Evolutionary conservation across 352 stramenopile species (phyloP).

Genomic region (Pythium brassicae): DNA sequence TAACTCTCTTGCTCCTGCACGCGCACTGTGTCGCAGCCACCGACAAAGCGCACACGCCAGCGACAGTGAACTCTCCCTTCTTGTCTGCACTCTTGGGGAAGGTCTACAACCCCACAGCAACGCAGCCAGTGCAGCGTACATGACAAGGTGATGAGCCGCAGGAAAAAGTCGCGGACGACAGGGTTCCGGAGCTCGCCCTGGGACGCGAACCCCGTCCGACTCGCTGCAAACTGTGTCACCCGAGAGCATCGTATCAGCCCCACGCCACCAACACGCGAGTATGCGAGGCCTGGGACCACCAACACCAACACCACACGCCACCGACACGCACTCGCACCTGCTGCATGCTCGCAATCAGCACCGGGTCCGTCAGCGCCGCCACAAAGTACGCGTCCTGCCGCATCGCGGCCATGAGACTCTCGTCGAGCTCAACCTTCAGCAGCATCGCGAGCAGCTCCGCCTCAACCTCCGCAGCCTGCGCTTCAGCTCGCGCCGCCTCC

Average conservation of each 20-base stretch:
- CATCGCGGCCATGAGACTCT: constrained; percentile 54
- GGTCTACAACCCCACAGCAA: not conserved
- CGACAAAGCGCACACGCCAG: not conserved
- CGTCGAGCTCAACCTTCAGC: constrained; percentile 38
- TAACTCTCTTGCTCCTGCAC: constrained; percentile 14
- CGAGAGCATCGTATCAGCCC: not conserved
- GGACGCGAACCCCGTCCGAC: constrained; percentile 35
- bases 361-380: constrained; percentile 38
- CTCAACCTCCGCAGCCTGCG: constrained; percentile 10
- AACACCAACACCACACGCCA: too few relatives aligned
- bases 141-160: constrained; percentile 60
- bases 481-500: not conserved
- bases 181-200: constrained; percentile 27
- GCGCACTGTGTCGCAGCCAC: constrained; percentile 1
- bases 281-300: not conserved
- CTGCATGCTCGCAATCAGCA: constrained; percentile 56
- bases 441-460: constrained; percentile 39
- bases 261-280: not conserved
- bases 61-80: not conserved
- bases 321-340: too few relatives aligned
- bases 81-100: too few relatives aligned
- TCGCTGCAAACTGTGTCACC: constrained; percentile 42
- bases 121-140: constrained; percentile 15
- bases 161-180: constrained; percentile 51
- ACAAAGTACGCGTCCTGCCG: constrained; percentile 53